These are phyloP conservation scores for Diaporthe destruens DNA, from an alignment of 2,329 filamentous ascomycete genomes.

Conservation along the genomic window DNA sequence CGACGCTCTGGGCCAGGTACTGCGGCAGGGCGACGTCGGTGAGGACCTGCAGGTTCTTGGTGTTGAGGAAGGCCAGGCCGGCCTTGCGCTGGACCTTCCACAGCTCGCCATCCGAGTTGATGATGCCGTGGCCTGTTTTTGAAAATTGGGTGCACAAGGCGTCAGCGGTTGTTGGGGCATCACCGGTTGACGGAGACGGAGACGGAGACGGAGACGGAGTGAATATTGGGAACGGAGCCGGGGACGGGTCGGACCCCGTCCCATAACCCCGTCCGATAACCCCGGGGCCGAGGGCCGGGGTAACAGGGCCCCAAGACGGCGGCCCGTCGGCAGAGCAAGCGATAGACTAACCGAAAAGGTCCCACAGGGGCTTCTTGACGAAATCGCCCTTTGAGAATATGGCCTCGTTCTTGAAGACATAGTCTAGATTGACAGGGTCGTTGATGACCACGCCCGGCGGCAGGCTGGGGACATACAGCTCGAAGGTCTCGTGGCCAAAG, in stretches of 20 bases:
- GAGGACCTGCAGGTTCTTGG: slow-evolving; percentile 67
- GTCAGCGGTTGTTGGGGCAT: not conserved
- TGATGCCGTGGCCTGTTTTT: slow-evolving; percentile 71
- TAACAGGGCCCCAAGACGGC: not conserved
- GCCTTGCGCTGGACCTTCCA: slow-evolving; percentile 75
- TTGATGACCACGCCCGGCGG: slow-evolving; percentile 74
- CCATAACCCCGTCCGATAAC: not conserved
- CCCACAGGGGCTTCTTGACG: slow-evolving; percentile 70
- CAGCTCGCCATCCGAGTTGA: slow-evolving; percentile 74
- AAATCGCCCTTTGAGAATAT: slow-evolving; percentile 73
- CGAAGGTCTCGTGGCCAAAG: slow-evolving; percentile 71
- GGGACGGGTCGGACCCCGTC: not conserved
- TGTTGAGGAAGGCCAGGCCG: slow-evolving; percentile 69
- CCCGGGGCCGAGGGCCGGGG: not conserved
- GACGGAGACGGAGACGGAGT: not conserved
- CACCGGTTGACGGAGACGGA: not conserved
- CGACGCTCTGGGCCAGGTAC: slow-evolving; percentile 61
- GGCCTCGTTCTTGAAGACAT: slow-evolving; percentile 70
- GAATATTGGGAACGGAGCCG: not conserved
- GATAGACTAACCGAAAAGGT: slow-evolving; percentile 65
- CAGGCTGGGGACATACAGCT: slow-evolving; percentile 72
- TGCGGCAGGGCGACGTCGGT: slow-evolving; percentile 69
- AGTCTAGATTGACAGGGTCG: slow-evolving; percentile 72
- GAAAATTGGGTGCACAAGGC: not conserved
- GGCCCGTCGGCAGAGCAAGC: not conserved